Evolutionary conservation across 2,329 filamentous ascomycete genomes (phyloP), one percentile per base, ranked within the genome.

Genomic region (Trichoderma afroharzianum): DNA sequence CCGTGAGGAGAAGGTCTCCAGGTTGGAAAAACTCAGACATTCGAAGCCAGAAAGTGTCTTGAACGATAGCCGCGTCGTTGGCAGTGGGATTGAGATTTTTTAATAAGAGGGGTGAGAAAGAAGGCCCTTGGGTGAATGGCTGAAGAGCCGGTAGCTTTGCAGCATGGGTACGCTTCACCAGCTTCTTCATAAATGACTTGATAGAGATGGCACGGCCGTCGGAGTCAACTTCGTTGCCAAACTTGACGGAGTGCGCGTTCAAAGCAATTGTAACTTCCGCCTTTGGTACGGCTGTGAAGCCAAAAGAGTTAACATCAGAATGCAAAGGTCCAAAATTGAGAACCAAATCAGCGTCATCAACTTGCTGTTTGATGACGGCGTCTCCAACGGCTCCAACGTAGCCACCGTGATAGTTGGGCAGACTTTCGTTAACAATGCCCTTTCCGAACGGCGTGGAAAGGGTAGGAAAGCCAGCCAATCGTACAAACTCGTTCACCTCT

Each of bases 1-100:
- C 88, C 4, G 84, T 84, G 58, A 90, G 81, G 18, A 90, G 75
- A 50, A 90, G 85, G 75, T 90, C 88, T 6, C 85, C 85, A 2
- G 83, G 79, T 11, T 80, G 80, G 72, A 90, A 78, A 77, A 88
- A 83, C 11, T 80, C 81, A 59, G 79, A 82, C 30, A 87, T 78
- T 14, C 81, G 77, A 53, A 81, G 81, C 84, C 83, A 90, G 70
- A 87, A 81, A 59, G 82, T 83, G 36, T 83, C 82, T 61, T 87
- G 85, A 4, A 83, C 82, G 21, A 88, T 85, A 3, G 80, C 77
- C 4, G 79, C 78, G 12, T 82, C 67, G 8, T 70, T 47, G 3
- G 58, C 32, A 4, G 68, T 26, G 2, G 47, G 59, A n/a, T 63
- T 55, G 24, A 70, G 58, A 5, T 21, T 47, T 24, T 70, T 5